phyloP scores from a whole-genome alignment of 1,284 basidiomycete species.

The Ustilago sp. region DNA sequence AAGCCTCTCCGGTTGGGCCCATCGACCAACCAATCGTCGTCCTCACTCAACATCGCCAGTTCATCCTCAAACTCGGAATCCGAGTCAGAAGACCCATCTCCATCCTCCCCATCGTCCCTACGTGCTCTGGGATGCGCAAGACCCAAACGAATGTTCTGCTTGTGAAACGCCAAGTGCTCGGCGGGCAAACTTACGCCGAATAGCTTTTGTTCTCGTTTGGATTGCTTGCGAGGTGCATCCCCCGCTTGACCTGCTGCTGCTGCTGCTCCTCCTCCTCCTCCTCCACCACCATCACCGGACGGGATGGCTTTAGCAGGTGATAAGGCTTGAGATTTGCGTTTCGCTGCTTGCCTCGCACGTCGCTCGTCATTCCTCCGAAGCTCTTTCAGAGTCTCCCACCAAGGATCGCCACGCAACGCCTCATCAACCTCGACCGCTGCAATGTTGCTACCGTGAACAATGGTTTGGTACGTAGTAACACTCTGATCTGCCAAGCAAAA shows the following conservation, averaged over 20 bases:
- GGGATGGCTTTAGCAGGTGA: constrained; percentile 44
- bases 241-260: not conserved
- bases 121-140: constrained; percentile 65
- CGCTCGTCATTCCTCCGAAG: constrained; percentile 61
- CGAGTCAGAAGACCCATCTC: constrained; percentile 45
- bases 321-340: constrained; percentile 47
- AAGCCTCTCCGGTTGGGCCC: constrained; percentile 30
- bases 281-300: not conserved
- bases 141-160: constrained; percentile 67
- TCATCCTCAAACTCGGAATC: constrained; percentile 59
- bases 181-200: constrained; percentile 63
- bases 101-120: constrained; percentile 50
- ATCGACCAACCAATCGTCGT: constrained; percentile 55
- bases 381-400: constrained; percentile 66
- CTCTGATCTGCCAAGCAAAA: constrained; percentile 61
- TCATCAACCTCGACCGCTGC: constrained; percentile 49
- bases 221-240: constrained; percentile 41
- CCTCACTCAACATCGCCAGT: constrained; percentile 61
- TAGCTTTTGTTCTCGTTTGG: constrained; percentile 55
- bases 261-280: not conserved
- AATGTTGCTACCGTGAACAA: constrained; percentile 59
- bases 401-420: constrained; percentile 62
- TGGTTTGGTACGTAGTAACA: constrained; percentile 63
- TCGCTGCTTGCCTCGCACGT: constrained; percentile 48
- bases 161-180: constrained; percentile 66